Base-by-base conservation (phyloP, 1,284 basidiomycete genomes). In the Irpex lacteus region DNA sequence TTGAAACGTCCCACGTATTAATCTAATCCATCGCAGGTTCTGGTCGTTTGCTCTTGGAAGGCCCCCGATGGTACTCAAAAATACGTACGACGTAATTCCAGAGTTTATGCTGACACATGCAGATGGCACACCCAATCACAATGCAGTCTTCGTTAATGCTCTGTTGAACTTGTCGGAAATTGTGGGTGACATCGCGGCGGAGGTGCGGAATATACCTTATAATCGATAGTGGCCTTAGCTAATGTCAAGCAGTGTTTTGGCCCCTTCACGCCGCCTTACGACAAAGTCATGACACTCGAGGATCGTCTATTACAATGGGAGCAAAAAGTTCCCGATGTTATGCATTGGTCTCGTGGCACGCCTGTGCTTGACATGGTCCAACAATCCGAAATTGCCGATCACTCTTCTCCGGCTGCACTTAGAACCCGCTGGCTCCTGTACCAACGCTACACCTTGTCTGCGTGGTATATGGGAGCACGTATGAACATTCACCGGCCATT, bases 31-130 rank as follows among this genome's bases (percentile, higher is more conserved):
- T 37, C 67, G 54, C 58, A 83, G 82, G 66, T 70, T 81, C 60
- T 80, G 78, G 65, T 81, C 82, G 0, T 77, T 79, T 65, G 70
- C 80, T 2, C 75, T 85, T 2, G 80, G 81, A 8, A 71, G 83
- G 21, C 82, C 83, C 4, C 75, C 77, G 21, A 81, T 84, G 74
- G 71, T 80, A 8, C 74, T 73, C 21, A 71, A 69, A 7, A 76
- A 77, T 34, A 72, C 71, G 1, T 78, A 75, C 61, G 79, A 82
- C 60, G 78, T 81, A 5, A 71, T 61, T 47, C 57, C 73, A 11
- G 64, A 78, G 37, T 78, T 79, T 3, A 69, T 71, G 6, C 69
- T 73, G 6, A 66, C 70, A 32, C 74, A 77, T 59, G 67, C 71
- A 11, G 77, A 82, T 65, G 78, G 78, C 4, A 71, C 73, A 1